Base-by-base conservation (phyloP, 441 rosid genomes). In the Erodium moschatum region DNA sequence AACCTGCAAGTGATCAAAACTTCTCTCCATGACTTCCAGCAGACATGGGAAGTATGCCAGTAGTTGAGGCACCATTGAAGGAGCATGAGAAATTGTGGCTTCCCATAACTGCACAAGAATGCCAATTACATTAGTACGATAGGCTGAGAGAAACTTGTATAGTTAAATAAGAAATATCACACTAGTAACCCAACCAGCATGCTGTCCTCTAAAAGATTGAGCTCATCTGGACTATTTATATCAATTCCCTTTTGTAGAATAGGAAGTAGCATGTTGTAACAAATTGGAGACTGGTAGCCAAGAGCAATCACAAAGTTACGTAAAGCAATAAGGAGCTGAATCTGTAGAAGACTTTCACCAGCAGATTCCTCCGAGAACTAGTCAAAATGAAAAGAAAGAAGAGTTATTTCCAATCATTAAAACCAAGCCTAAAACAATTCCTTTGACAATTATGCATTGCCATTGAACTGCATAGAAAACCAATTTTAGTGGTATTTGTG, bases 321-420 rank as follows among this genome's bases (percentile, higher is more conserved):
- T 72, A 94, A 77, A 72, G 97, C 97, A 81, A 89, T 91, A 73
- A 95, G 96, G 81, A 95, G 92, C 82, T 95, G 99, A 81, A 95
- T 95, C 81, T 87, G 97, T 50, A 95, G 82, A 80, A 95, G 99
- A 81, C 96, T 91, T 84, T 95, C 97, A 61, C 97, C 89, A 70
- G 92, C 82, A 77, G 97, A 89, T 79, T 89, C 97, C 86, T 91
- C 97, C 99, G 97, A 95, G 46, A 89, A 84, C 97, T 90, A 80
- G 72, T 70, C 75, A 77, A 44, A 68, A 60, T 19, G 8, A 54
- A 52, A 8, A 70, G 58, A 38, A 46, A 63, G 40, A 63, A 56
- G 74, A 65, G 63, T 66, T 65, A 68, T 65, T 38, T 66, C 64
- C 35, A 18, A 58, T 60, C 64, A 20, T 12, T 12, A 60, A 20